Percentiles rank a stretch among this genome's conserved stretches.
phyloP scores from a whole-genome alignment of 768 basidiomycete genomes.

The Coprinopsis sp. region DNA sequence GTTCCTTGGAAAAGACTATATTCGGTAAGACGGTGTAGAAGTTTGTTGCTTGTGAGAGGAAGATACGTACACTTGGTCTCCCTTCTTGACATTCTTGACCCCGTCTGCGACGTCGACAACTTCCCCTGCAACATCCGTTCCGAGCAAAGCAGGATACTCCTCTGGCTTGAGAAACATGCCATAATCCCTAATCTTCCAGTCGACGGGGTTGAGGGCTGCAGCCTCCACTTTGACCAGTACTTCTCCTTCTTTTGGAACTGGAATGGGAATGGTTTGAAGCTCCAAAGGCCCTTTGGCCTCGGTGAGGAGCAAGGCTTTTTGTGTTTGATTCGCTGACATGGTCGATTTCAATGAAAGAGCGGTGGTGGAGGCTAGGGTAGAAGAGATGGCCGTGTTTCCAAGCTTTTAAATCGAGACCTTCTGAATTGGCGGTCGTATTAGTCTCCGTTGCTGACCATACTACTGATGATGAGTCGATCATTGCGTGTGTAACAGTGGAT shows the following conservation, averaged over 20 bases:
- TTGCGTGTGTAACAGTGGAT: no score
- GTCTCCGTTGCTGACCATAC: no score
- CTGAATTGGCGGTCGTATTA: no score
- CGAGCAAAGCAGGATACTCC: constrained; percentile 42
- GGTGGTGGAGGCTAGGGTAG: no score
- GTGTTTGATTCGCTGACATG: no score
- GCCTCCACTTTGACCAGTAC: constrained; percentile 39
- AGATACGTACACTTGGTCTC: constrained; percentile 47
- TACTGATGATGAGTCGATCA: no score
- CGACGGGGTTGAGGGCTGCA: constrained; percentile 44
- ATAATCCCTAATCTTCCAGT: constrained; percentile 30
- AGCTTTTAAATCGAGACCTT: no score
- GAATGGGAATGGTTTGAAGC: constrained; percentile 10
- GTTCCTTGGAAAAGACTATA: constrained; percentile 34
- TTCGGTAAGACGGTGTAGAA: constrained; percentile 31
- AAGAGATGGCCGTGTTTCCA: no score
- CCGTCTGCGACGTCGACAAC: constrained; percentile 49
- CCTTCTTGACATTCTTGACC: constrained; percentile 43
- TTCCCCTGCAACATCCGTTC: constrained; percentile 47
- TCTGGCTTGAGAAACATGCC: constrained; percentile 29
- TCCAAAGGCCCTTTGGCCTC: constrained; percentile 17
- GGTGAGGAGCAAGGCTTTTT: constrained; percentile 21
- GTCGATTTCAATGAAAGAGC: no score
- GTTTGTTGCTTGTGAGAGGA: not conserved
- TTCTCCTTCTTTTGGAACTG: constrained; percentile 32